Evolutionary conservation across 371 early-diverging fungal species (phyloP).

Genomic region (Edhazardia aedis): DNA sequence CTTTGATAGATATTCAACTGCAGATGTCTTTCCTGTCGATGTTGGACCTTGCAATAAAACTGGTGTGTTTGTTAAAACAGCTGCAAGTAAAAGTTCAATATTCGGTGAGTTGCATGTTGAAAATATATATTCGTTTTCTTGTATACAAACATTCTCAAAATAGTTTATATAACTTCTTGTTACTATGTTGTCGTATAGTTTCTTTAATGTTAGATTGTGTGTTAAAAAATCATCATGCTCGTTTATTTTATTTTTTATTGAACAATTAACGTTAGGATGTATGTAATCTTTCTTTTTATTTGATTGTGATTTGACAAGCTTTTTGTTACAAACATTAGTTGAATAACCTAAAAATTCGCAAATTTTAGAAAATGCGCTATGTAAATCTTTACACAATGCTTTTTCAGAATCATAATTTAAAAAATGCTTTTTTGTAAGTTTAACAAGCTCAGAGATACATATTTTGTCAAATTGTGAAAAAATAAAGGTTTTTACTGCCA

Average conservation of each 20-base stretch:
- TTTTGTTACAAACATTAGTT: too few species aligned
- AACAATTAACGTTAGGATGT: not conserved
- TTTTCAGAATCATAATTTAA: too few species aligned
- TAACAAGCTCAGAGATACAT: too few species aligned
- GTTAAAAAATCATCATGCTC: not conserved
- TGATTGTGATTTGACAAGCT: too few species aligned
- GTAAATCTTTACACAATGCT: too few species aligned
- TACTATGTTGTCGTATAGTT: not conserved
- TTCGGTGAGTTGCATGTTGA: slow-evolving; percentile 64
- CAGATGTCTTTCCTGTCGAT: slow-evolving; percentile 90
- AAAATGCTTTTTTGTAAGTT: too few species aligned
- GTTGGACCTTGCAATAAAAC: slow-evolving; percentile 98
- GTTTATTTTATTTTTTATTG: not conserved
- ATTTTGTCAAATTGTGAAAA: too few species aligned
- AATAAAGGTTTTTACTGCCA: too few species aligned
- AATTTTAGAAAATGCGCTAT: too few species aligned
- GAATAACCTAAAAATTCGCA: too few species aligned
- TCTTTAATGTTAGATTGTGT: not conserved
- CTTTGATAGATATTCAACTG: slow-evolving; percentile 85
- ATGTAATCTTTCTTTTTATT: too few species aligned
- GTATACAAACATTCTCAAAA: not conserved
- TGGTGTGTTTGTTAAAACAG: slow-evolving; percentile 69
- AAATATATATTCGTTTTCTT: slow-evolving; percentile 52
- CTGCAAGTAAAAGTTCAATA: slow-evolving; percentile 63
- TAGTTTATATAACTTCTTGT: not conserved